phyloP scores from a whole-genome alignment of 176 grass and related monocot species.

The Cocos nucifera region DNA sequence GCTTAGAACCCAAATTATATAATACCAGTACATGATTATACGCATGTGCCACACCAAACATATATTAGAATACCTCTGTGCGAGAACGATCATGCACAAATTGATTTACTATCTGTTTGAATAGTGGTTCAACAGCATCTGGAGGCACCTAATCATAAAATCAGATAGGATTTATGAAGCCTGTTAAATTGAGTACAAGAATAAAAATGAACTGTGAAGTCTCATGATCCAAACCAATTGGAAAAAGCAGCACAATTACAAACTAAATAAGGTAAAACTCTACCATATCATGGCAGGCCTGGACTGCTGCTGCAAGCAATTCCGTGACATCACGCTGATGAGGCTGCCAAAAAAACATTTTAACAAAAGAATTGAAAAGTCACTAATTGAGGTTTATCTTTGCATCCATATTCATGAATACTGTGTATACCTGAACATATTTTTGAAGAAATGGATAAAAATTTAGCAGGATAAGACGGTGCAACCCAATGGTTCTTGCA shows the following conservation, averaged over 20 bases:
- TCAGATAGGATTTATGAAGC: not conserved
- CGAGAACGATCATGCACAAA: constrained; percentile 95
- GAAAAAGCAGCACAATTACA: not conserved
- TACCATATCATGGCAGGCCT: constrained; percentile 97
- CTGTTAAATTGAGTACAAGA: not conserved
- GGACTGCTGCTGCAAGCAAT: constrained; percentile 93
- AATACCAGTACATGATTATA: not conserved
- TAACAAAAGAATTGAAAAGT: not conserved
- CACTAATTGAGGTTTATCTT: not conserved
- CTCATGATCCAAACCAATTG: no score
- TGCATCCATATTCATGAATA: constrained; percentile 2
- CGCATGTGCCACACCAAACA: not conserved
- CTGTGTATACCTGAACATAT: constrained; percentile 70
- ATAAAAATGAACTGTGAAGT: no score
- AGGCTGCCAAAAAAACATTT: constrained; percentile 43
- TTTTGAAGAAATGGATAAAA: constrained; percentile 86
- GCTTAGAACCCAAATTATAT: constrained; percentile 1
- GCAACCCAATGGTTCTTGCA: constrained; percentile 74
- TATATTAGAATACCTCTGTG: constrained; percentile 48
- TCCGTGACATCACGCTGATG: constrained; percentile 88
- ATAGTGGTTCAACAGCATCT: constrained; percentile 90
- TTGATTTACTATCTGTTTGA: constrained; percentile 97
- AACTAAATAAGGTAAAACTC: not conserved
- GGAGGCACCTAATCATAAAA: constrained; percentile 62
- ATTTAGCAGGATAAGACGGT: constrained; percentile 76